These are phyloP conservation scores for Discostella stelligera DNA, from an alignment of 352 stramenopile species.

Conservation along the genomic window DNA sequence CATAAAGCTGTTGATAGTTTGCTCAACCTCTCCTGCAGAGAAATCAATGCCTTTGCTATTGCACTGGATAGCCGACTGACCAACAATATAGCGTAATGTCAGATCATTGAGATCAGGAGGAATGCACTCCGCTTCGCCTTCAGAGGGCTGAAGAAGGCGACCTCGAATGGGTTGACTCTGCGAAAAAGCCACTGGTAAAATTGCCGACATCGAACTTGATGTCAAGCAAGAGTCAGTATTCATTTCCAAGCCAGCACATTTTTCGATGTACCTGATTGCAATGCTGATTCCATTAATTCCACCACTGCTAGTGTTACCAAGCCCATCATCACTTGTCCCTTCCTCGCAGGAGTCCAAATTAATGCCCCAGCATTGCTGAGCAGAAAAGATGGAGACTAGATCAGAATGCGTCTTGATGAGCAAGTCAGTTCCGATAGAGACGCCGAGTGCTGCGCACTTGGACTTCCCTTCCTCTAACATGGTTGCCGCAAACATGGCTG, in stretches of 20 bases:
- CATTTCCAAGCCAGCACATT: slow-evolving; percentile 33
- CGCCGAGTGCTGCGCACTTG: slow-evolving; percentile 15
- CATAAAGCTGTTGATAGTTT: slow-evolving; percentile 16
- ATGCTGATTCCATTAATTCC: slow-evolving; percentile 30
- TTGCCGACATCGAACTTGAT: slow-evolving; percentile 14
- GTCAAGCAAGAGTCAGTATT: slow-evolving; percentile 29
- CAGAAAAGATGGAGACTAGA: slow-evolving; percentile 27
- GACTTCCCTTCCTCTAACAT: slow-evolving; percentile 21
- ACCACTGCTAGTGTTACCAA: slow-evolving; percentile 11
- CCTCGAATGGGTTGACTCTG: slow-evolving; percentile 8
- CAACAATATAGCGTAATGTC: slow-evolving; percentile 24
- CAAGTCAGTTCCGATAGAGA: slow-evolving; percentile 11
- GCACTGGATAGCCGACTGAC: slow-evolving; percentile 28
- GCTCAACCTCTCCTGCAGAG: slow-evolving; percentile 28
- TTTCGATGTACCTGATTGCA: slow-evolving; percentile 39
- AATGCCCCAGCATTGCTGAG: slow-evolving; percentile 16
- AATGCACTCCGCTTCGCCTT: slow-evolving; percentile 24
- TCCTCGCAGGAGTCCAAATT: slow-evolving; percentile 5
- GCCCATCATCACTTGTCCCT: not conserved
- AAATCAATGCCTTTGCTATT: slow-evolving; percentile 16
- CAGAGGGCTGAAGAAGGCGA: slow-evolving; percentile 15
- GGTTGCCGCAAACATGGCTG: slow-evolving; percentile 2
- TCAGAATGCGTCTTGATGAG: slow-evolving; percentile 26
- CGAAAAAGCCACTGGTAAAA: slow-evolving; percentile 6
- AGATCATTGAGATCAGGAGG: slow-evolving; percentile 36